Evolutionary conservation across 176 grass and related monocot species (phyloP), one percentile per base, ranked within the genome.

Genomic region (Phragmites australis): DNA sequence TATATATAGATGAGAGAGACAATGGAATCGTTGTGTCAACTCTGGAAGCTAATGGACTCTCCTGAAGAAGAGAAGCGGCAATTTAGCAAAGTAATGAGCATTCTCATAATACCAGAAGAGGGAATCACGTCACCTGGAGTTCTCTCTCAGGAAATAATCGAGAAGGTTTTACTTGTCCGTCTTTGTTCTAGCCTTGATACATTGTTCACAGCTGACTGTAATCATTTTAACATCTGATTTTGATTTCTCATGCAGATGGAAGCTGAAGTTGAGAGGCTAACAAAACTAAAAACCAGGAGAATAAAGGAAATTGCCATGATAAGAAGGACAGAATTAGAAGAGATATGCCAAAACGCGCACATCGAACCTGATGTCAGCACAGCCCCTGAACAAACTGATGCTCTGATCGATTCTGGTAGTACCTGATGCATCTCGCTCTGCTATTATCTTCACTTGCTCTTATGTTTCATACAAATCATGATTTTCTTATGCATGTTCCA

Each of bases 41-140:
- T 99, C 40, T 95, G 96, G 96, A 93, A 99, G 49, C 23, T 99
- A 77, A 95, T 99, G 90, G 96, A 99, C 72, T 87, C 96, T 31
- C 81, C 93, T 79, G 84, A 93, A 86, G 90, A 86, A 89, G 90
- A 99, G 49, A 95, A 66, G 68, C 77, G 77, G 75, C 66, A 83
- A 54, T 99, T 91, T 68, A 83, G 69, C 84, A 91, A 55, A 88
- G 57, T 95, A 71, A 89, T 88, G 41, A 87, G 44, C 61, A 84
- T 82, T 77, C 83, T 94, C 55, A 83, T 91, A 69, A 82, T 79
- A 63, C 84, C 96, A 5, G 93, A 95, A 64, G 81, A 95, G 32
- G 82, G 72, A 30, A 93, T 99, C 39, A 93, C 82, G 42, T 93
- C 78, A 59, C 39, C 57, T n/a, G 88, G 90, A 1, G 63, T 87